Conservation (phyloP, 2,329 filamentous ascomycete genomes). For the Aureobasidium mangrovei region DNA sequence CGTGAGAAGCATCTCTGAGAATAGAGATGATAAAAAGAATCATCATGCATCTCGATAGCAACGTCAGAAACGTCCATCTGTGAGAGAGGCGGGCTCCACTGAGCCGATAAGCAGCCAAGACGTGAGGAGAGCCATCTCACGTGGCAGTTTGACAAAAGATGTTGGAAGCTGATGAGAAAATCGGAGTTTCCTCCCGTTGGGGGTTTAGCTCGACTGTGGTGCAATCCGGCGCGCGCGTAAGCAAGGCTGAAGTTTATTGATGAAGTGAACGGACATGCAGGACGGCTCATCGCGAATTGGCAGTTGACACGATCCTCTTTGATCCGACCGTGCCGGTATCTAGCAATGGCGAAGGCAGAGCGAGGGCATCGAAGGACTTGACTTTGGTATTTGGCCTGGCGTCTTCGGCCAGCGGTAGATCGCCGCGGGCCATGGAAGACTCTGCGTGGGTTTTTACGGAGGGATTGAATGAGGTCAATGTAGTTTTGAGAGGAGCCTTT, state of each 20-base stretch:
- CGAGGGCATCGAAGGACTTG: constrained; percentile 2
- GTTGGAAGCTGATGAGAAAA: too few relatives aligned
- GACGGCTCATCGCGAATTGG: not conserved
- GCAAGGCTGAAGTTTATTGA: not conserved
- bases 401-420: not conserved
- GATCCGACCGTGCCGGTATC: not conserved
- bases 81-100: too few relatives aligned
- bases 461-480: not conserved
- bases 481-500: constrained; percentile 3
- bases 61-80: too few relatives aligned
- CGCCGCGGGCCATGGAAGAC: not conserved
- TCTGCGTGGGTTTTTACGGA: not conserved
- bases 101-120: too few relatives aligned
- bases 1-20: too few relatives aligned
- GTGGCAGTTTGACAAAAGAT: too few relatives aligned
- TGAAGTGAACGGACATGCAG: not conserved
- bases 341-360: not conserved
- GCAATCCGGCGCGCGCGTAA: not conserved
- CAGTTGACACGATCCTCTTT: constrained; percentile 2
- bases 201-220: too few relatives aligned
- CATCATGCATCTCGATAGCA: too few relatives aligned
- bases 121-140: too few relatives aligned
- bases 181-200: too few relatives aligned
- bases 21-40: too few relatives aligned
- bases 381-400: not conserved